phyloP scores from a whole-genome alignment of 1,284 basidiomycete genomes.

The Naganishia sp. region DNA sequence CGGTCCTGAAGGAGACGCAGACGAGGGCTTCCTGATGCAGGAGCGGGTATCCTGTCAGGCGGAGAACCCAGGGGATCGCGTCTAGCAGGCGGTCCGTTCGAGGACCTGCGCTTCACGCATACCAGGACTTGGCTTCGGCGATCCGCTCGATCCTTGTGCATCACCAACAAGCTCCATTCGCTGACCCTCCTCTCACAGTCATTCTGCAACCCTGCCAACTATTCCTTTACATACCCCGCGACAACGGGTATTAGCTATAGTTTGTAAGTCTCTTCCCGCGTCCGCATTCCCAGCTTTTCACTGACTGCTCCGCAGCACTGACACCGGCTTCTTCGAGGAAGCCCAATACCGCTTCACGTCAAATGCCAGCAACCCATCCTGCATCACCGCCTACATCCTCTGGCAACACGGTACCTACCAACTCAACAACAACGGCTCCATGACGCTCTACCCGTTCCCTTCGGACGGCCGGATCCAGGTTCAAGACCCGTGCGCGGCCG shows the following conservation, averaged over 20 bases:
- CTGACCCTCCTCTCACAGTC: constrained; percentile 56
- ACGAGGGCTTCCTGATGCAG: background rate
- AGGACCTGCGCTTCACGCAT: too few relatives aligned
- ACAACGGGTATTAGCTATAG: constrained; percentile 83
- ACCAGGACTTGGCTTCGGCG: too few relatives aligned
- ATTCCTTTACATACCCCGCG: constrained; percentile 74
- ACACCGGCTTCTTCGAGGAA: constrained; percentile 78
- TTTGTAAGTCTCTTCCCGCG: constrained; percentile 64
- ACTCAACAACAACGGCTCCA: constrained; percentile 71
- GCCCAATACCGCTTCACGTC: constrained; percentile 80
- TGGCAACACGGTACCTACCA: constrained; percentile 82
- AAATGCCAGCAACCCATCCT: constrained; percentile 61
- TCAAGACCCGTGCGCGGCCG: constrained; percentile 82
- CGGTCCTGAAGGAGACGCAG: background rate
- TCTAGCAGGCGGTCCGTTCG: too few relatives aligned
- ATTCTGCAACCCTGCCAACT: constrained; percentile 78
- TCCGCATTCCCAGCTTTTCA: constrained; percentile 4
- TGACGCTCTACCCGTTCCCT: constrained; percentile 67
- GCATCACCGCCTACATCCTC: constrained; percentile 74
- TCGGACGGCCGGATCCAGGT: constrained; percentile 84
- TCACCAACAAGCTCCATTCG: background rate
- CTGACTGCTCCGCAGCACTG: constrained; percentile 51
- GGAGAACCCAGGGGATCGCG: background rate
- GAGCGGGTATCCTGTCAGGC: background rate
- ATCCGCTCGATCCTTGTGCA: too few relatives aligned